phyloP scores from a whole-genome alignment of 129 eudicot species.

The Oenanthe sinensis region DNA sequence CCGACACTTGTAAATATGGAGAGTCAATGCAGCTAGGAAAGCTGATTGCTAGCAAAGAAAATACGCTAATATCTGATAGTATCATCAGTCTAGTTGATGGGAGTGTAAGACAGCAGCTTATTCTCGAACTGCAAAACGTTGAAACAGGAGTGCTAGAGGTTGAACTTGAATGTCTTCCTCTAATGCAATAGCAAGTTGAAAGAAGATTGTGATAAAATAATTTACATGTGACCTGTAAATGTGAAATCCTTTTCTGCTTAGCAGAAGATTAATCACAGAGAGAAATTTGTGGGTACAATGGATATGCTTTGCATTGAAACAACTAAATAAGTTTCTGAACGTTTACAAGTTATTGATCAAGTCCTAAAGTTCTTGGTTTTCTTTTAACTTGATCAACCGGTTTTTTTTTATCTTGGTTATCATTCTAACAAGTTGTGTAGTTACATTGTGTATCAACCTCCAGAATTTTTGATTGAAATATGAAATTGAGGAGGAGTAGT shows the following conservation, averaged over 20 bases:
- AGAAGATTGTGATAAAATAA: neutral
- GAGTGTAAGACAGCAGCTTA: constrained; percentile 48
- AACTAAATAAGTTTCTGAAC: too few species aligned
- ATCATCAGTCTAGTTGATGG: constrained; percentile 43
- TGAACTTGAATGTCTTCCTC: constrained; percentile 42
- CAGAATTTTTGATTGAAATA: neutral
- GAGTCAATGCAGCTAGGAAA: constrained; percentile 38
- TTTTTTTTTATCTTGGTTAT: neutral
- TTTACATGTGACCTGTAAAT: neutral
- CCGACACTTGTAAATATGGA: constrained; percentile 24
- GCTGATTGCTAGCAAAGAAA: constrained; percentile 45
- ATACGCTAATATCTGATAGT: constrained; percentile 39
- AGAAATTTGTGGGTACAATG: neutral
- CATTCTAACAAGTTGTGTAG: neutral
- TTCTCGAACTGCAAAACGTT: constrained; percentile 52
- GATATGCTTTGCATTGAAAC: neutral
- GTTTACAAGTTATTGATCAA: neutral
- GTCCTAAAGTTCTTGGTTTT: neutral
- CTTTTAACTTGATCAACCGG: neutral
- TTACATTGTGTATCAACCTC: neutral
- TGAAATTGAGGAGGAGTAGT: neutral
- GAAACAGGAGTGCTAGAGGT: constrained; percentile 66
- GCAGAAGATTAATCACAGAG: neutral
- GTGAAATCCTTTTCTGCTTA: neutral
- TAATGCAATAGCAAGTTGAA: neutral